phyloP scores from a whole-genome alignment of 2,329 filamentous ascomycete genomes.

The Ceratocystis smalleyi region DNA sequence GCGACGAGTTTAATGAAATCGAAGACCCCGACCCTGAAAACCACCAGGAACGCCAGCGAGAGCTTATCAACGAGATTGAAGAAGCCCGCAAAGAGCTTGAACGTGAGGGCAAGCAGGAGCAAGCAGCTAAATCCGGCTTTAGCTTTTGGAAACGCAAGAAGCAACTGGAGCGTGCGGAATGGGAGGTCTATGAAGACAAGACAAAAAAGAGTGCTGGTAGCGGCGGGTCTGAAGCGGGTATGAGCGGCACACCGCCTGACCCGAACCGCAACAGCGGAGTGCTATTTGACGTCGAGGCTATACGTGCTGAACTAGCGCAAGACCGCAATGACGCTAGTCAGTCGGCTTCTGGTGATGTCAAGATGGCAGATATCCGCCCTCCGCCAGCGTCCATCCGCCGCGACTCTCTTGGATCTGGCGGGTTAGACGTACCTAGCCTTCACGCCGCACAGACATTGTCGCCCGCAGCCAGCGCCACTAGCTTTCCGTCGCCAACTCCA shows the following conservation, averaged over 20 bases:
- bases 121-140: constrained; percentile 43
- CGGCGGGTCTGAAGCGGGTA: constrained; percentile 22
- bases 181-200: constrained; percentile 82
- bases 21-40: constrained; percentile 95
- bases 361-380: constrained; percentile 9
- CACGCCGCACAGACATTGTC: constrained; percentile 1
- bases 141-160: constrained; percentile 73
- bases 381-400: constrained; percentile 12
- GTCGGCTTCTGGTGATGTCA: background rate
- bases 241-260: constrained; percentile 30
- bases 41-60: constrained; percentile 70
- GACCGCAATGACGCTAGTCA: constrained; percentile 50
- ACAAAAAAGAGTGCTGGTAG: constrained; percentile 25
- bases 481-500: constrained; percentile 7
- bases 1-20: constrained; percentile 89
- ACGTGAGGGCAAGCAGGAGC: constrained; percentile 45
- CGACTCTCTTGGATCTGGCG: constrained; percentile 4
- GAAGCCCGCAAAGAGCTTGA: constrained; percentile 80
- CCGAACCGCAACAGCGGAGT: constrained; percentile 40
- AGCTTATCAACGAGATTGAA: constrained; percentile 92
- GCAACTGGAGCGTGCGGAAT: constrained; percentile 66
- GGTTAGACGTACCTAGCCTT: background rate
- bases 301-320: constrained; percentile 65
- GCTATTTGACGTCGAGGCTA: constrained; percentile 90
- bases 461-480: constrained; percentile 4